Conservation (phyloP, 2,329 filamentous ascomycete genomes). For the Xylariomycetidae sp. region DNA sequence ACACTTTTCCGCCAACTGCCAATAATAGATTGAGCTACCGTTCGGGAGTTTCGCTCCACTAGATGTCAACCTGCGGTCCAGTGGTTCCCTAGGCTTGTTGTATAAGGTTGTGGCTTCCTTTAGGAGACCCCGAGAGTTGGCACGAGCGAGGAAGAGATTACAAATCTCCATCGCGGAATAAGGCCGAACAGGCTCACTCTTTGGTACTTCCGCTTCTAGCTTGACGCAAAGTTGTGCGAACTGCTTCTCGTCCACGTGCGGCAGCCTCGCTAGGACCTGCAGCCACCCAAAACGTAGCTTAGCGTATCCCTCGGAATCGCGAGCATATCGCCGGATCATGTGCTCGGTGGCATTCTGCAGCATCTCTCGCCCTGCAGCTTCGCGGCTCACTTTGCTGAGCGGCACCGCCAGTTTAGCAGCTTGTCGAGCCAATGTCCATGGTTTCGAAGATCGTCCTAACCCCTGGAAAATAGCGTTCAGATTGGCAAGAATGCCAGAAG, state of each 20-base stretch:
- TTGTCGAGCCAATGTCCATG: constrained; percentile 12
- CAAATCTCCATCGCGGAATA: constrained; percentile 18
- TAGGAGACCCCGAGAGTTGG: constrained; percentile 11
- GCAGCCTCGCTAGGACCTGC: constrained; percentile 21
- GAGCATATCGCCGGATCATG: too few species aligned
- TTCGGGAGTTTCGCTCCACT: constrained; percentile 1
- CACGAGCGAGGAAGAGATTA: constrained; percentile 17
- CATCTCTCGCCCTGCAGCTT: too few species aligned
- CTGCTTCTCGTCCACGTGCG: constrained; percentile 12
- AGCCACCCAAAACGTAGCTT: constrained; percentile 20
- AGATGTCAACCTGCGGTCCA: too few species aligned
- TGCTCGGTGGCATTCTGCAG: too few species aligned
- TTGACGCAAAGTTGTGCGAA: constrained; percentile 12
- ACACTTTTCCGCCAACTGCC: constrained; percentile 8
- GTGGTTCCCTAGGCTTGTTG: too few species aligned
- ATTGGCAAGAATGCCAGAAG: constrained; percentile 16
- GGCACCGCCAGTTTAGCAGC: constrained; percentile 18
- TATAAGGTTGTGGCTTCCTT: constrained; percentile 3
- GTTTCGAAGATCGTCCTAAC: constrained; percentile 3
- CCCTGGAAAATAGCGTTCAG: constrained; percentile 13
- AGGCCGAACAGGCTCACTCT: constrained; percentile 6
- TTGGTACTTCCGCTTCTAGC: constrained; percentile 15
- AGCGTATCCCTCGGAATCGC: too few species aligned
- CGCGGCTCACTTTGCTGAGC: too few species aligned
- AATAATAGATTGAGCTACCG: constrained; percentile 7